Base-by-base conservation (phyloP, 2,329 filamentous ascomycete genomes). In the Colletotrichum gigasporum region DNA sequence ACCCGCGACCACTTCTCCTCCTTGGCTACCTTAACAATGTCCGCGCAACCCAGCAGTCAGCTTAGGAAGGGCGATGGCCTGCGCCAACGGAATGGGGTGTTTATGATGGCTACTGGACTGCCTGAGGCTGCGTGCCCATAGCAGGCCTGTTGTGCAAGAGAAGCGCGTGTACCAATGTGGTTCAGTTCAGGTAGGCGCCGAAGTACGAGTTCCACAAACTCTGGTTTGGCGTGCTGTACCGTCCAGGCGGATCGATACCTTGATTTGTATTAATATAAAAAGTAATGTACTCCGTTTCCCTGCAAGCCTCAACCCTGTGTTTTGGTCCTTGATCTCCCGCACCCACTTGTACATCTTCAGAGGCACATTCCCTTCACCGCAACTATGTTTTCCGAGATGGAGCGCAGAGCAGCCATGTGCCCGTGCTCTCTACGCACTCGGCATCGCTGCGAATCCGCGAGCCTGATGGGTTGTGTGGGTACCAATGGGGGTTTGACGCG, bases 1-100 rank as follows among this genome's bases (percentile, higher is more conserved):
- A 81, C 45, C 78, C 79, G 16, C 71, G 75, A 16, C 68, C 71
- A 8, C 69, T 82, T 45, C 73, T 80, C 30, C 74, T 75, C 28
- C 66, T 58, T 6, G 80, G 80, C 6, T 82, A 82, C 48, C 71
- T 82, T 53, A 68, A 69, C 48, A 44, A 65, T 28, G 57, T 68
- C 42, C 59, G 68, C 45, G 51, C 55, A 41, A 60, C 47, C 16
- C 54, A 64, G 16, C 51, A 54, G 18, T 30, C 60, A 48, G 59
- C 57, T 16, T 67, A 66, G 63, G 42, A 45, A 16, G 47, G 24
- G n/a, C 47, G 24, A 39, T 11, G 35, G 14, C 8, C 18, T 37
- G 55, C 48, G 47, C 32, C 16, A 20, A 34, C 32, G 30, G 39
- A 42, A 53, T 42, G 20, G 12, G 26, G 47, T n/a, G 14, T 30